Percentiles rank a stretch among this genome's conserved stretches.
phyloP scores from a whole-genome alignment of 805 yeast species.

The Priceomyces medius region DNA sequence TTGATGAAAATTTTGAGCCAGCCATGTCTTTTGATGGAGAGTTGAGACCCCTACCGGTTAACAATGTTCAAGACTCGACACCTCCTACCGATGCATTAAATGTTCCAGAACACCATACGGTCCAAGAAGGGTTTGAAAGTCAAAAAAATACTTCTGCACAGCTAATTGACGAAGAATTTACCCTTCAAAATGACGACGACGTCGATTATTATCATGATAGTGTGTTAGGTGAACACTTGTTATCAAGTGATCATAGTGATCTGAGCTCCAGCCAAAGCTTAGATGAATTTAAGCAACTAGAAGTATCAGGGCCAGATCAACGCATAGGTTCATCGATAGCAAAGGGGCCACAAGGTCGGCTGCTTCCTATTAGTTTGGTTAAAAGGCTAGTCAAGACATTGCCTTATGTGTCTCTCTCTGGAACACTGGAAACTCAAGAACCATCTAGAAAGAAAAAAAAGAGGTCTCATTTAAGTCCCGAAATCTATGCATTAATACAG shows the following conservation, averaged over 20 bases:
- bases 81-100: too few relatives aligned
- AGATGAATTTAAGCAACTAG: not conserved
- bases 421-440: not conserved
- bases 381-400: constrained; percentile 15
- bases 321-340: not conserved
- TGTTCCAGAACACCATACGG: too few relatives aligned
- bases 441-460: not conserved
- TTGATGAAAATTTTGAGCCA: not conserved
- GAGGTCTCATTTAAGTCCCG: constrained; percentile 6
- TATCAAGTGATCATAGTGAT: not conserved
- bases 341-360: not conserved
- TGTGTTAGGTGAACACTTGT: not conserved
- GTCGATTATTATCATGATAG: not conserved
- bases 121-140: too few relatives aligned
- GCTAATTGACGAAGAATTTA: constrained; percentile 13
- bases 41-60: too few relatives aligned
- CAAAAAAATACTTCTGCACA: constrained; percentile 4
- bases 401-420: not conserved
- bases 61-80: not conserved
- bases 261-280: not conserved
- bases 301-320: not conserved
- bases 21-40: too few relatives aligned
- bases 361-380: constrained; percentile 15
- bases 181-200: constrained; percentile 9
- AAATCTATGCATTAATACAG: constrained; percentile 20